These are phyloP conservation scores for Hericium rajendrae DNA, from an alignment of 768 basidiomycete species.

Conservation along the genomic window DNA sequence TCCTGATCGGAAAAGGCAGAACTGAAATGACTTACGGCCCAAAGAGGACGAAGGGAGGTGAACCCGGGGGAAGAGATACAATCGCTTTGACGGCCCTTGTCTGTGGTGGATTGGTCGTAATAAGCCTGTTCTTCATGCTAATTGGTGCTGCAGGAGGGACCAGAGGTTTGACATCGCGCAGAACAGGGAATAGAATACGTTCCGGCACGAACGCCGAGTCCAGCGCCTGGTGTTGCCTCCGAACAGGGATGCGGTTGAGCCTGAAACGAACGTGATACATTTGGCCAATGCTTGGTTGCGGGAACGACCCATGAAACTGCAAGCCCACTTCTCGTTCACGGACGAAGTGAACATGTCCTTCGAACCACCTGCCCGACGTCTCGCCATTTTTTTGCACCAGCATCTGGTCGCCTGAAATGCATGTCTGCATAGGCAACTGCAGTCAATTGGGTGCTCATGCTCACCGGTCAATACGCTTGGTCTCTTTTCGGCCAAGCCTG, in stretches of 20 bases:
- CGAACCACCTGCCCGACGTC: slow-evolving; percentile 21
- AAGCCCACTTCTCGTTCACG: slow-evolving; percentile 33
- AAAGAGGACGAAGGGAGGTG: slow-evolving; percentile 48
- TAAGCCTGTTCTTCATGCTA: slow-evolving; percentile 16
- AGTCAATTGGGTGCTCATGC: slow-evolving; percentile 8
- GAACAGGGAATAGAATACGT: slow-evolving; percentile 39
- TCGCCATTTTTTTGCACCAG: slow-evolving; percentile 16
- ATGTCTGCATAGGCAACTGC: slow-evolving; percentile 20
- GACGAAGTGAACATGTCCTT: slow-evolving; percentile 41
- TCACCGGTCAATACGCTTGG: slow-evolving; percentile 50
- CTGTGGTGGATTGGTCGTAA: slow-evolving; percentile 38
- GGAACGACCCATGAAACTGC: slow-evolving; percentile 36
- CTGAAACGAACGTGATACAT: slow-evolving; percentile 47
- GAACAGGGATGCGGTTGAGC: slow-evolving; percentile 42
- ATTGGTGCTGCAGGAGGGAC: slow-evolving; percentile 1
- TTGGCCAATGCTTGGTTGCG: slow-evolving; percentile 22
- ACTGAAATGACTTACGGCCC: slow-evolving; percentile 43
- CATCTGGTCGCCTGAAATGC: slow-evolving; percentile 22
- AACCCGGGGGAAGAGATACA: slow-evolving; percentile 32
- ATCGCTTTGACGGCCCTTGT: slow-evolving; percentile 42
- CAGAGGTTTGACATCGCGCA: slow-evolving; percentile 1
- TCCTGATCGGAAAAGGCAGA: neutral
- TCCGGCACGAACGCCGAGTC: slow-evolving; percentile 27
- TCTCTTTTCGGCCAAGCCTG: slow-evolving; percentile 48
- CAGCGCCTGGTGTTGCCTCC: slow-evolving; percentile 48